phyloP scores from a whole-genome alignment of 2,329 filamentous ascomycete species.

The Ascochyta rabiei region DNA sequence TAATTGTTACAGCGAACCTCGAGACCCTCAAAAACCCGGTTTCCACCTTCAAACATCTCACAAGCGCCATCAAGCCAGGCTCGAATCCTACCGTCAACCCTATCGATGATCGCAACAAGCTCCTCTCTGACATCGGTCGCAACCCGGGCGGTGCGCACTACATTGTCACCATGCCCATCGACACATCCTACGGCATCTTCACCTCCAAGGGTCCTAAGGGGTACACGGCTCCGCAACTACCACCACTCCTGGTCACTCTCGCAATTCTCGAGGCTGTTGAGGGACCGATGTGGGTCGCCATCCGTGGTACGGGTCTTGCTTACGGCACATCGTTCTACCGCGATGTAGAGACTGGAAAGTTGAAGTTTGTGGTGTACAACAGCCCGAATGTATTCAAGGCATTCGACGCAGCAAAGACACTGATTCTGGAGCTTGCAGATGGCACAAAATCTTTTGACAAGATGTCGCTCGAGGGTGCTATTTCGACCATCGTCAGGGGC shows the following conservation, averaged over 20 bases:
- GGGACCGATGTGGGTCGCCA: slow-evolving; percentile 90
- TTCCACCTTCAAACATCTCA: slow-evolving; percentile 73
- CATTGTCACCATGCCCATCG: slow-evolving; percentile 88
- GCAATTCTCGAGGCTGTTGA: slow-evolving; percentile 93
- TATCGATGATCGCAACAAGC: slow-evolving; percentile 70
- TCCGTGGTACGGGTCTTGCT: slow-evolving; percentile 90
- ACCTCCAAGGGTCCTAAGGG: slow-evolving; percentile 75
- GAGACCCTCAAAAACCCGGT: slow-evolving; percentile 76
- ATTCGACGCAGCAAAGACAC: slow-evolving; percentile 74
- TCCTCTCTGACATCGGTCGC: slow-evolving; percentile 77
- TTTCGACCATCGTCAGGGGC: slow-evolving; percentile 83
- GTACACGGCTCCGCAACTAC: slow-evolving; percentile 77
- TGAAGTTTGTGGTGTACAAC: slow-evolving; percentile 87
- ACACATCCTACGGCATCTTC: slow-evolving; percentile 86
- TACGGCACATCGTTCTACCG: slow-evolving; percentile 84
- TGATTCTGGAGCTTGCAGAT: slow-evolving; percentile 75
- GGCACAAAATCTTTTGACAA: slow-evolving; percentile 76
- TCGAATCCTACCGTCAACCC: slow-evolving; percentile 65
- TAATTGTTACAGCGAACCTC: slow-evolving; percentile 83
- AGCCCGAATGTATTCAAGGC: slow-evolving; percentile 90
- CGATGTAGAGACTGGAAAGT: slow-evolving; percentile 76
- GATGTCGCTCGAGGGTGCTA: slow-evolving; percentile 84
- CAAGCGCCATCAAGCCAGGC: slow-evolving; percentile 56
- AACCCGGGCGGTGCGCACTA: slow-evolving; percentile 77
- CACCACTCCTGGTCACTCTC: slow-evolving; percentile 84